These are phyloP conservation scores for Amauroascus verrucosus DNA, from an alignment of 2,329 filamentous ascomycete species.

Conservation along the genomic window DNA sequence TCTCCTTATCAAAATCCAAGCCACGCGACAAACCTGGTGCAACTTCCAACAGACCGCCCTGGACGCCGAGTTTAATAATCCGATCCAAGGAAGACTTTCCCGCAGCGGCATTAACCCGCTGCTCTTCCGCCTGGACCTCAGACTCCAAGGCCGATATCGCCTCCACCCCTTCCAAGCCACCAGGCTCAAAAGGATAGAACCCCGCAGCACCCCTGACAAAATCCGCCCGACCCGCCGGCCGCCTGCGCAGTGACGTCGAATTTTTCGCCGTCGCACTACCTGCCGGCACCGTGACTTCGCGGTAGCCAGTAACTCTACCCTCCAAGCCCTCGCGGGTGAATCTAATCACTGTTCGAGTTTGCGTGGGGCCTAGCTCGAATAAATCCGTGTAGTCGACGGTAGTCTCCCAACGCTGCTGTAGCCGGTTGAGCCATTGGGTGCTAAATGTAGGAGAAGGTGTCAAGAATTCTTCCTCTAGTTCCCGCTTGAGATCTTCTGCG, in stretches of 20 bases:
- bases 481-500: slow-evolving; percentile 53
- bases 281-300: slow-evolving; percentile 83
- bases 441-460: slow-evolving; percentile 71
- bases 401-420: slow-evolving; percentile 85
- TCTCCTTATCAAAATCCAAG: slow-evolving; percentile 56
- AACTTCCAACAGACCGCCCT: slow-evolving; percentile 67
- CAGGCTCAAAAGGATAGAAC: slow-evolving; percentile 88
- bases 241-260: slow-evolving; percentile 77
- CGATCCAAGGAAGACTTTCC: slow-evolving; percentile 51
- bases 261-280: slow-evolving; percentile 88
- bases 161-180: slow-evolving; percentile 77
- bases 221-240: slow-evolving; percentile 75
- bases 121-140: slow-evolving; percentile 48
- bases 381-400: slow-evolving; percentile 71
- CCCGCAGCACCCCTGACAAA: slow-evolving; percentile 88
- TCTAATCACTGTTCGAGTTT: slow-evolving; percentile 86
- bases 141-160: slow-evolving; percentile 76
- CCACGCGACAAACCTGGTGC: slow-evolving; percentile 76
- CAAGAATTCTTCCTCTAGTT: slow-evolving; percentile 67
- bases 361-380: slow-evolving; percentile 78
- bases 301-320: slow-evolving; percentile 84
- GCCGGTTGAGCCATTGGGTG: slow-evolving; percentile 70
- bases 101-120: slow-evolving; percentile 28
- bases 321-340: slow-evolving; percentile 87
- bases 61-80: slow-evolving; percentile 70